Percentiles rank a stretch among this genome's conserved stretches.
phyloP scores from a whole-genome alignment of 1,139 yeast species.

The Suhomyces taliae region DNA sequence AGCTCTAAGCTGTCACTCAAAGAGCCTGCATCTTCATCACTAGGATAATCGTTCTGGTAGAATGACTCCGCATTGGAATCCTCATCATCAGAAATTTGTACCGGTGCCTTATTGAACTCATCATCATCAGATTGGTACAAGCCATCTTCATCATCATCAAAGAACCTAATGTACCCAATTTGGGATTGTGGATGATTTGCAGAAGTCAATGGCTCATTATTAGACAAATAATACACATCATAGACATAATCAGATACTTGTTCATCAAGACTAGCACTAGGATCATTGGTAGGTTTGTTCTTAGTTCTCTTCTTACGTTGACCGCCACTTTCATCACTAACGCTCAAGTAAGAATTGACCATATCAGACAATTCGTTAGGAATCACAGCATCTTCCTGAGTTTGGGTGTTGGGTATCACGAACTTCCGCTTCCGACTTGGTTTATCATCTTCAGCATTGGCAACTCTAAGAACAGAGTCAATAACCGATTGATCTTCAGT shows the following conservation, averaged over 20 bases:
- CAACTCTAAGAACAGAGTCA: conserved; percentile 20
- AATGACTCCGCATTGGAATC: conserved; percentile 76
- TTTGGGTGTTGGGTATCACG: conserved; percentile 34
- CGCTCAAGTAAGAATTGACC: conserved; percentile 56
- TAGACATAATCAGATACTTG: conserved; percentile 74
- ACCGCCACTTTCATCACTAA: conserved; percentile 11
- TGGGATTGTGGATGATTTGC: conserved; percentile 50
- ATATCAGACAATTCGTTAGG: conserved; percentile 68
- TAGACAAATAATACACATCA: conserved; percentile 65
- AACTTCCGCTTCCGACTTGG: conserved; percentile 25
- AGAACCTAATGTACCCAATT: conserved; percentile 67
- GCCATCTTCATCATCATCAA: conserved; percentile 57
- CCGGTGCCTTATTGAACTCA: conserved; percentile 35
- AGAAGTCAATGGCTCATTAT: conserved; percentile 39
- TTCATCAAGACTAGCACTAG: conserved; percentile 17
- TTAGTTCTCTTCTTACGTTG: conserved; percentile 11
- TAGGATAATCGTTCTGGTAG: conserved; percentile 92
- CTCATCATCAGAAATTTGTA: conserved; percentile 38
- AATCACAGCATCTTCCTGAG: conserved; percentile 43
- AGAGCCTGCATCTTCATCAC: conserved; percentile 71
- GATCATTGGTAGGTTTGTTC: conserved; percentile 3
- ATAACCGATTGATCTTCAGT: conserved; percentile 21
- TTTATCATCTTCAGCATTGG: conserved; percentile 1
- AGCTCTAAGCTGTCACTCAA: conserved; percentile 22
- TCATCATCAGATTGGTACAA: conserved; percentile 52